These are phyloP conservation scores for Ustilago loliicola DNA, from an alignment of 1,284 basidiomycete species.

Conservation along the genomic window DNA sequence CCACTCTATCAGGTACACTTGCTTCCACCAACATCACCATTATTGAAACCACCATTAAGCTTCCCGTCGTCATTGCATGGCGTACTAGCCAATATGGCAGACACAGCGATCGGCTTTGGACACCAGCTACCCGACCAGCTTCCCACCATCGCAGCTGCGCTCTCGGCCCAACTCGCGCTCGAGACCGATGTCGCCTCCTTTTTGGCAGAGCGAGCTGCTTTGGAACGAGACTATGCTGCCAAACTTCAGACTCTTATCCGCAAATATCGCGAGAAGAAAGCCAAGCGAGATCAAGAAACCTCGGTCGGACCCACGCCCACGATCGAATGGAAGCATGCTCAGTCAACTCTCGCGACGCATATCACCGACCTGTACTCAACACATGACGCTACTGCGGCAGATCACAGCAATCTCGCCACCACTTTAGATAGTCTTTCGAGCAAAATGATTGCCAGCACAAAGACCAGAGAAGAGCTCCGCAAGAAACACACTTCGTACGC, in stretches of 20 bases:
- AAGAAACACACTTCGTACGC: conserved; percentile 49
- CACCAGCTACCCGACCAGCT: conserved; percentile 47
- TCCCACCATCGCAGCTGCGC: conserved; percentile 33
- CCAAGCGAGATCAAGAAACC: conserved; percentile 45
- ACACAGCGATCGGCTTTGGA: conserved; percentile 27
- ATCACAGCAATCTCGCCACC: conserved; percentile 34
- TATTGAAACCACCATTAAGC: neutral
- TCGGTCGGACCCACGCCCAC: conserved; percentile 51
- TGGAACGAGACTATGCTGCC: conserved; percentile 57
- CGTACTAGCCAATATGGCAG: conserved; percentile 14
- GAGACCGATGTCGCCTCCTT: conserved; percentile 47
- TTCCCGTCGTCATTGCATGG: neutral
- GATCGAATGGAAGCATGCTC: conserved; percentile 48
- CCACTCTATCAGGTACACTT: neutral
- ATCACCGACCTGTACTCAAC: conserved; percentile 36
- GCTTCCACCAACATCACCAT: neutral
- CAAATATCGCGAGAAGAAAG: conserved; percentile 52
- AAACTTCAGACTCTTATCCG: conserved; percentile 46
- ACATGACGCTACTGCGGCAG: conserved; percentile 26
- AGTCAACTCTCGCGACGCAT: conserved; percentile 31
- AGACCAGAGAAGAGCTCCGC: conserved; percentile 45
- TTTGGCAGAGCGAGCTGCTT: conserved; percentile 51
- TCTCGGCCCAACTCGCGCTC: conserved; percentile 50
- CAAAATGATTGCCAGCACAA: conserved; percentile 33
- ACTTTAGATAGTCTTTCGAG: conserved; percentile 32